Evolutionary conservation across 371 early-diverging fungal species (phyloP), one percentile per base, ranked within the genome.

Genomic region (Dinochytrium kinnereticum): DNA sequence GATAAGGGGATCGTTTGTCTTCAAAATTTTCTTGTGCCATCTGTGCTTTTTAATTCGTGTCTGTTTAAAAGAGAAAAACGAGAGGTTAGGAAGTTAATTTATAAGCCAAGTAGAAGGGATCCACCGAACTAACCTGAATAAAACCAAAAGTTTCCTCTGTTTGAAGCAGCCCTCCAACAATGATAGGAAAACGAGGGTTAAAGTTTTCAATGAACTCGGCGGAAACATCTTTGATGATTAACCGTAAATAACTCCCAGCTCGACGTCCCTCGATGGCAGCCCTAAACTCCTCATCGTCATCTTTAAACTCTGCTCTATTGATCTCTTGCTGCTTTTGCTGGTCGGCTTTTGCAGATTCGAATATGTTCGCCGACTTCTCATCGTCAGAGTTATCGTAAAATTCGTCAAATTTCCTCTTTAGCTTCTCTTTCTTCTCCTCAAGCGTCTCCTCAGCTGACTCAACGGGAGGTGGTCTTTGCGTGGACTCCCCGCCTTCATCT

Each of bases 31-130:
- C 68, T 91, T 91, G 78, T 94, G 91, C 99, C 99, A 99, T 75
- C 99, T 93, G 85, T 99, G 99, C 74, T 93, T 95, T 85, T 98
- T 99, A 77, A 99, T 90, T 76, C 98, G 91, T 39, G 95, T 92
- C 83, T 87, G 74, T 17, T 34, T 49, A 34, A 21, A 31, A 33
- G 66, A 33, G 37, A 10, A 57, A 38, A 38, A 53, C 37, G 36
- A 36, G 26, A 40, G 39, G 30, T 26, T 28, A 71, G 26, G 17
- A 21, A 61, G 38, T 28, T 61, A 21, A 38, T 57, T 39, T 19
- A 38, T 51, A 71, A 50, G 36, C 31, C 59, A 61, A 10, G 61
- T 0, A 50, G 26, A 33, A 69, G 26, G 68, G 30, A 15, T 33
- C 72, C 17, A 30, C 68, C 2, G 5, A 21, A 51, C 51, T 28